Evolutionary conservation across 768 basidiomycete species (phyloP).

Genomic region (Cystobasidiopsis lactophilus): DNA sequence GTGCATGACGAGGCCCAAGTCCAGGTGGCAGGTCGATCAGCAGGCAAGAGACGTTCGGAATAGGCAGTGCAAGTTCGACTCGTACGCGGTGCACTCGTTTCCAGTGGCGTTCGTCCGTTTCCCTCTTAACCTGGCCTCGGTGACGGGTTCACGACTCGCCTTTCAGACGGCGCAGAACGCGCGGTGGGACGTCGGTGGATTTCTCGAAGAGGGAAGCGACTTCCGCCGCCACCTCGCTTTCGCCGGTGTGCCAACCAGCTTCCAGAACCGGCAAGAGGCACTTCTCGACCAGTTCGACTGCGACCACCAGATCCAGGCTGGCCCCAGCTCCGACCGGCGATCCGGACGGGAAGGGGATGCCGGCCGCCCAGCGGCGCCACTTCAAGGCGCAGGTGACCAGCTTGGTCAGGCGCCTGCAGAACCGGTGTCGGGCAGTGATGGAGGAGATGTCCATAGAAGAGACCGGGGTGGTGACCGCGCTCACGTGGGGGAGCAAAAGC

Average conservation of each 20-base stretch:
- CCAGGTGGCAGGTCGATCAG: no score
- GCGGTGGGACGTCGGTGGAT: no score
- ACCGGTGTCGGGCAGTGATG: conserved; percentile 23
- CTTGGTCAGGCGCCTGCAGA: conserved; percentile 22
- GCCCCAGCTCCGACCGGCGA: conserved; percentile 16
- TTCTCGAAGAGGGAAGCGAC: conserved; percentile 14
- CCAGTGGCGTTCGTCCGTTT: no score
- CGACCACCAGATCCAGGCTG: conserved; percentile 17
- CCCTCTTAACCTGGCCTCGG: no score
- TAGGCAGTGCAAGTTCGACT: no score
- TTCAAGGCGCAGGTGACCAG: conserved; percentile 23
- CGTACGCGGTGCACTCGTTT: no score
- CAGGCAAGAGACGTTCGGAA: no score
- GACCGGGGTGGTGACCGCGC: conserved; percentile 16
- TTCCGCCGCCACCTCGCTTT: conserved; percentile 22
- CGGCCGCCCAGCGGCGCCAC: conserved; percentile 22
- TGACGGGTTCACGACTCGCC: no score
- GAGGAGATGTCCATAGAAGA: conserved; percentile 25
- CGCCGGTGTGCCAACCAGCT: conserved; percentile 26
- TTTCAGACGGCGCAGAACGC: no score
- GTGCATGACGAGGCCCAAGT: no score
- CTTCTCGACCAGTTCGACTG: conserved; percentile 23
- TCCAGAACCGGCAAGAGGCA: conserved; percentile 23
- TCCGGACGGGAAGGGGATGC: conserved; percentile 4
- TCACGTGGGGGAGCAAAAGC: conserved; percentile 12